phyloP scores from a whole-genome alignment of 345 rosid species.

The Bruguiera gymnorhiza region DNA sequence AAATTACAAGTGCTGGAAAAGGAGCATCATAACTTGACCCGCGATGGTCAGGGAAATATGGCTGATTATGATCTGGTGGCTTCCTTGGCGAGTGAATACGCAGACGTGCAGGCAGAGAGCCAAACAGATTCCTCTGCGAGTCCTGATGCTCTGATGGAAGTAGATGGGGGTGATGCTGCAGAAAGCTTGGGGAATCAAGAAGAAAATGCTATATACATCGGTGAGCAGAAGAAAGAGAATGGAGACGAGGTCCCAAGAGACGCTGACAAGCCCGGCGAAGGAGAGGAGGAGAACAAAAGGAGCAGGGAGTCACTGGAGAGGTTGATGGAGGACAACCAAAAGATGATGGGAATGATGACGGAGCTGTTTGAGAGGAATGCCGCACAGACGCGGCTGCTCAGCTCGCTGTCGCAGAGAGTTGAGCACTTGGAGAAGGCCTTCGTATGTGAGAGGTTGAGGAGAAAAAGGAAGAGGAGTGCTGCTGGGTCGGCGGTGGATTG shows the following conservation, averaged over 20 bases:
- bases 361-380: slow-evolving; percentile 47
- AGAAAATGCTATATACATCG: not conserved
- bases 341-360: slow-evolving; percentile 50
- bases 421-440: slow-evolving; percentile 55
- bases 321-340: slow-evolving; percentile 58
- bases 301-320: slow-evolving; percentile 39
- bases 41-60: not conserved
- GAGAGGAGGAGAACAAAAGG: slow-evolving; percentile 6
- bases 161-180: not conserved
- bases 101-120: slow-evolving; percentile 13
- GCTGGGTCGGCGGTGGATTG: slow-evolving; percentile 11
- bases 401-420: slow-evolving; percentile 45
- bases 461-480: slow-evolving; percentile 34
- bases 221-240: too few species aligned
- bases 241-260: not conserved
- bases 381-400: slow-evolving; percentile 41
- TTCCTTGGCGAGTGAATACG: not conserved
- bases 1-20: too few species aligned
- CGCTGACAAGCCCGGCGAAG: not conserved
- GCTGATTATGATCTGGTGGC: not conserved
- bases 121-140: slow-evolving; percentile 22
- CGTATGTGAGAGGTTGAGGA: slow-evolving; percentile 39
- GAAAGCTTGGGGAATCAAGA: not conserved
- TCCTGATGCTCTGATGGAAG: not conserved
- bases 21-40: too few species aligned